A percentile compares a stretch with the other conserved stretches of the same genome.
Conservation (phyloP, 768 basidiomycete species). For the Astraeus odoratus region DNA sequence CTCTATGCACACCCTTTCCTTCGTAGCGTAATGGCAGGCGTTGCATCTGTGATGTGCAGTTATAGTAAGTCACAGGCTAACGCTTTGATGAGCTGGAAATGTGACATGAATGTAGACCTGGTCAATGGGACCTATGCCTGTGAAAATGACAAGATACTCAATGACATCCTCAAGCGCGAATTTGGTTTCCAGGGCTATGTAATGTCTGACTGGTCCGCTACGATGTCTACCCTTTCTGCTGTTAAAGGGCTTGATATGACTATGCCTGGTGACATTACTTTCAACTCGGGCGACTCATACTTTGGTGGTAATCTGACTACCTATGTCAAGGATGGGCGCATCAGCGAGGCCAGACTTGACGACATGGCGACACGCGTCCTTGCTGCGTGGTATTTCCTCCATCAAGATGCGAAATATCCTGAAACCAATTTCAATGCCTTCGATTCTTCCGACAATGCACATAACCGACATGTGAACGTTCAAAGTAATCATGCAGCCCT, state of each 20-base stretch:
- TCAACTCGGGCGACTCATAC: constrained; percentile 45
- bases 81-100: not conserved
- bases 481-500: constrained; percentile 61
- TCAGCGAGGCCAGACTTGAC: constrained; percentile 56
- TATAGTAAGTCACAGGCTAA: constrained; percentile 35
- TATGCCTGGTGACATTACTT: constrained; percentile 59
- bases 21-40: constrained; percentile 56
- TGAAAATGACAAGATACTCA: constrained; percentile 64
- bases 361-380: constrained; percentile 83
- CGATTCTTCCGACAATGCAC: constrained; percentile 39
- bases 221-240: constrained; percentile 53
- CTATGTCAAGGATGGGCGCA: constrained; percentile 65
- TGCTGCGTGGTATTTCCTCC: constrained; percentile 60
- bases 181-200: constrained; percentile 74
- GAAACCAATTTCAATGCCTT: constrained; percentile 67
- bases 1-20: constrained; percentile 51
- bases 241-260: constrained; percentile 66
- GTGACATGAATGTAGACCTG: constrained; percentile 38
- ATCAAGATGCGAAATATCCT: constrained; percentile 56
- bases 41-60: constrained; percentile 61
- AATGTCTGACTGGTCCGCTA: constrained; percentile 71
- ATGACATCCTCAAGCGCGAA: constrained; percentile 70
- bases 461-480: constrained; percentile 50
- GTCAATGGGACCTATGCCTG: constrained; percentile 70
- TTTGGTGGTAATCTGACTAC: constrained; percentile 64